Conservation (phyloP, 108 stramenopile species). For the Thalassiosira profunda region DNA sequence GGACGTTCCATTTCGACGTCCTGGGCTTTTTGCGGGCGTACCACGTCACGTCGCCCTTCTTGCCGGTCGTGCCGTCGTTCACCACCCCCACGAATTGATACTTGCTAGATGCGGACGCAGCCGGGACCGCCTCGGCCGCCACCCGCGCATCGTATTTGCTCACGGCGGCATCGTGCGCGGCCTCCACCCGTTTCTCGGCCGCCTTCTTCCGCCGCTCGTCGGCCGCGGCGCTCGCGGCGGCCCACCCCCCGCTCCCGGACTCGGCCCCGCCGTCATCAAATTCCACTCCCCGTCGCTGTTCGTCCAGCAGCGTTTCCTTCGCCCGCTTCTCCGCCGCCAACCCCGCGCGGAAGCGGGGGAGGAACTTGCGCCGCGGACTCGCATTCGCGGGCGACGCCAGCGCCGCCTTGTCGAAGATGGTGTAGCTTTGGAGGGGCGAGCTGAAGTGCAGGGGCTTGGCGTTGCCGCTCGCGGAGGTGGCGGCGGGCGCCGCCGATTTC, state of each 20-base stretch:
- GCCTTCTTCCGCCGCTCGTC: slow-evolving; percentile 39
- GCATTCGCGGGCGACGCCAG: slow-evolving; percentile 17
- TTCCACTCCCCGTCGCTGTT: slow-evolving; percentile 25
- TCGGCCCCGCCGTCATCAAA: slow-evolving; percentile 21
- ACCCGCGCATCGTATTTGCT: slow-evolving; percentile 39
- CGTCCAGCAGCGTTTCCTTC: slow-evolving; percentile 49
- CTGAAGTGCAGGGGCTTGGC: slow-evolving; percentile 52
- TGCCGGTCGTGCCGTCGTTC: slow-evolving; percentile 14
- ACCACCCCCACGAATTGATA: slow-evolving; percentile 91
- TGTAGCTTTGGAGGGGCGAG: slow-evolving; percentile 84
- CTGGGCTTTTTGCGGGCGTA: slow-evolving; percentile 80
- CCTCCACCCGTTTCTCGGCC: slow-evolving; percentile 60
- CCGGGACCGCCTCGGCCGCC: slow-evolving; percentile 9
- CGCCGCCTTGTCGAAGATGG: slow-evolving; percentile 59
- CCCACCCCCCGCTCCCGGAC: slow-evolving; percentile 57
- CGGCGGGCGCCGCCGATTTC: not conserved
- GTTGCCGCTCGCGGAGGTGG: slow-evolving; percentile 7
- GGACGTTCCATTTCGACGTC: slow-evolving; percentile 79
- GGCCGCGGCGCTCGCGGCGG: slow-evolving; percentile 28
- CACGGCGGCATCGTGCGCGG: slow-evolving; percentile 71
- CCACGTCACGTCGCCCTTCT: slow-evolving; percentile 60
- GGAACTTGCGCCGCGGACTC: slow-evolving; percentile 57
- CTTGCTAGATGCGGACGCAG: not conserved
- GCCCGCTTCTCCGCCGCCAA: slow-evolving; percentile 65
- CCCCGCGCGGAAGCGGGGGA: slow-evolving; percentile 66